A percentile compares a stretch with the other conserved stretches of the same genome.
phyloP scores from a whole-genome alignment of 139 green algal genomes.

The Microglena sp. region DNA sequence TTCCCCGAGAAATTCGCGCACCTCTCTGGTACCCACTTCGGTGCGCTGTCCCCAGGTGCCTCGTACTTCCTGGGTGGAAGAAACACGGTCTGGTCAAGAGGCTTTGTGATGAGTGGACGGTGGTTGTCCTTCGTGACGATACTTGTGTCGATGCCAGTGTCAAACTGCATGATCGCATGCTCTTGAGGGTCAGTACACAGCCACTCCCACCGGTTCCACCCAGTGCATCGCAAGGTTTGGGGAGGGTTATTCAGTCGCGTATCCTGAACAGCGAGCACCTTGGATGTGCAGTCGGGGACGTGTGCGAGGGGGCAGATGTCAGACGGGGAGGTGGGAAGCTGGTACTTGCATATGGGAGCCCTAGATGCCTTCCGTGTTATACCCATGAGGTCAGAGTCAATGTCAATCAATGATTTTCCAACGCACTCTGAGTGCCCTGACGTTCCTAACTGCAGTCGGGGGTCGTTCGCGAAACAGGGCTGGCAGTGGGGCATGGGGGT shows the following conservation, averaged over 20 bases:
- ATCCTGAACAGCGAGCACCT: background rate
- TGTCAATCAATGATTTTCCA: background rate
- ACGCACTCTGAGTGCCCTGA: conserved; percentile 1
- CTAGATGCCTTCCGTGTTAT: background rate
- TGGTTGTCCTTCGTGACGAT: conserved; percentile 11
- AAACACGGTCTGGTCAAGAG: background rate
- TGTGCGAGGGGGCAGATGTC: background rate
- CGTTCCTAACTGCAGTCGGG: background rate
- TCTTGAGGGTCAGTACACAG: conserved; percentile 9
- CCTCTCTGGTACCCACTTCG: too few species aligned
- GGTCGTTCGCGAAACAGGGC: background rate
- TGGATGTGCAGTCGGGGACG: background rate
- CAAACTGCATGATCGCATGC: conserved; percentile 1
- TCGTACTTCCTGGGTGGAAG: background rate
- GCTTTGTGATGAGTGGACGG: background rate
- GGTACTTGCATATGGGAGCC: conserved; percentile 4
- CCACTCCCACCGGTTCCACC: conserved; percentile 9
- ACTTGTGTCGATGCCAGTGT: conserved; percentile 3
- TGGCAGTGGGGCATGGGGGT: background rate
- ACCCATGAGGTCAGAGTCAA: conserved; percentile 1
- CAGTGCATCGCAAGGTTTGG: conserved; percentile 7
- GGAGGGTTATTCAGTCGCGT: conserved; percentile 7
- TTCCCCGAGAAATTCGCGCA: too few species aligned
- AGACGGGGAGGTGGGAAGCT: background rate
- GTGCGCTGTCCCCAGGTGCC: too few species aligned